Base-by-base conservation (phyloP, 2,329 filamentous ascomycete genomes). In the Gliomastix tumulicola region DNA sequence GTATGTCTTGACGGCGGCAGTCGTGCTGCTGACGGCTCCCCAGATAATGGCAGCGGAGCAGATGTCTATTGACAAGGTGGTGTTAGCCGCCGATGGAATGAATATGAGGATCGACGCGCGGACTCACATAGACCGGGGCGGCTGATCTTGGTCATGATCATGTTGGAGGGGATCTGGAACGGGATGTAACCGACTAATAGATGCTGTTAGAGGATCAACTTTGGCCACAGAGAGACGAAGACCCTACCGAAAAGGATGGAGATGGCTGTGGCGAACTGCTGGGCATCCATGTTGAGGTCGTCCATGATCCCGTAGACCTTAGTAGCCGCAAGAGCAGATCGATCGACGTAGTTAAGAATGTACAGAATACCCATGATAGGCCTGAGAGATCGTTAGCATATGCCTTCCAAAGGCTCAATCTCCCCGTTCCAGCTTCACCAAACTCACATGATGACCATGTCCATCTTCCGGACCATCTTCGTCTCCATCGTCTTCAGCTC, bases 131-230 rank as follows among this genome's bases (percentile, higher is more conserved):
- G 30, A 44, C 46, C 22, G 58, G 65, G 11, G 62, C 54, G 46
- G 65, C 68, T n/a, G 19, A 66, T 59, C 47, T 67, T 69, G 47
- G 68, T 69, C 19, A 70, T 49, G 39, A 68, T 62, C 25, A 69
- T 42, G 33, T 70, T 70, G 6, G 65, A 68, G 1, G 66, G 66
- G 17, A 69, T 59, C 44, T 69, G 65, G 56, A 68, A 65, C 21
- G 67, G 50, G 13, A 69, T 50, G 41, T 68, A 68, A 7, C 66
- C 65, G 18, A 68, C 65, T 42, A 36, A 15, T 30, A 13, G 18
- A 7, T 13, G 3, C 12, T 32, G 15, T 32, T 32, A 32, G 25
- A n/a, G n/a, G n/a, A n/a, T n/a, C n/a, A n/a, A n/a, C n/a, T n/a
- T n/a, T n/a, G n/a, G n/a, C n/a, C n/a, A n/a, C n/a, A n/a, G n/a